Percentiles rank a stretch among this genome's conserved stretches.
Conservation (phyloP, 2,329 filamentous ascomycete species). For the Ophiocordyceps camponoti-leonardi region DNA sequence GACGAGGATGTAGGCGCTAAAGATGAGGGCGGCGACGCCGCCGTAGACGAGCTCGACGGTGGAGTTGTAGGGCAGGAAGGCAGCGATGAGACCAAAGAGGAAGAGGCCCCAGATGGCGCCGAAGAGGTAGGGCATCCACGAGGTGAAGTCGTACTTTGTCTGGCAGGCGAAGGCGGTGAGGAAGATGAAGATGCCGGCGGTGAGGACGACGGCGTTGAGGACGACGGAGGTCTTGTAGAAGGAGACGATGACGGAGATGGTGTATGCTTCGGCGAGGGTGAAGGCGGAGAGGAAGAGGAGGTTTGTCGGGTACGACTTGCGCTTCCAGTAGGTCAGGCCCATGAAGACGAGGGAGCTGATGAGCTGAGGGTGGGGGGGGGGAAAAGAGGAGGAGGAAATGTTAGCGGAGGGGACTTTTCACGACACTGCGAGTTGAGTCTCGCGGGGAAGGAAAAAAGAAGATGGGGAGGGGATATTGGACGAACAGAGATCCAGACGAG, state of each 20-base stretch:
- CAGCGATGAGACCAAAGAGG: conserved; percentile 81
- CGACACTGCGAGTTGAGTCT: conserved; percentile 6
- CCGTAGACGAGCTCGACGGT: conserved; percentile 78
- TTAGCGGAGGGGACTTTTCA: too few relatives aligned
- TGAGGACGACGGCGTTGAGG: conserved; percentile 77
- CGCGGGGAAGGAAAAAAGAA: background rate
- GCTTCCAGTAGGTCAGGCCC: conserved; percentile 84
- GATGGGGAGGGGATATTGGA: conserved; percentile 3
- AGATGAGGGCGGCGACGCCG: conserved; percentile 65
- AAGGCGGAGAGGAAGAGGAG: conserved; percentile 82
- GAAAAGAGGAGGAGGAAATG: too few relatives aligned
- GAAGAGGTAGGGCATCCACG: conserved; percentile 91
- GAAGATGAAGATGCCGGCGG: conserved; percentile 64
- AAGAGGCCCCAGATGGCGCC: conserved; percentile 79
- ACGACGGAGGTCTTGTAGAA: conserved; percentile 77
- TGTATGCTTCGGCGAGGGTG: conserved; percentile 84
- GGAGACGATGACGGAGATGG: conserved; percentile 79
- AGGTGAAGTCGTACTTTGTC: conserved; percentile 94
- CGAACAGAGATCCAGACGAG: conserved; percentile 69
- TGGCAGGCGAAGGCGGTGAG: conserved; percentile 86
- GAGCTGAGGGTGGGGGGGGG: conserved; percentile 25
- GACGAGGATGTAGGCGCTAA: conserved; percentile 86
- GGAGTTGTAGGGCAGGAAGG: conserved; percentile 73
- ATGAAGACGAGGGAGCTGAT: conserved; percentile 73
- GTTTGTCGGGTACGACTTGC: conserved; percentile 89